Percentiles rank a stretch among this genome's conserved stretches.
Evolutionary conservation across 2,329 filamentous ascomycete genomes (phyloP).

Genomic region (Aspergillus clavatus): DNA sequence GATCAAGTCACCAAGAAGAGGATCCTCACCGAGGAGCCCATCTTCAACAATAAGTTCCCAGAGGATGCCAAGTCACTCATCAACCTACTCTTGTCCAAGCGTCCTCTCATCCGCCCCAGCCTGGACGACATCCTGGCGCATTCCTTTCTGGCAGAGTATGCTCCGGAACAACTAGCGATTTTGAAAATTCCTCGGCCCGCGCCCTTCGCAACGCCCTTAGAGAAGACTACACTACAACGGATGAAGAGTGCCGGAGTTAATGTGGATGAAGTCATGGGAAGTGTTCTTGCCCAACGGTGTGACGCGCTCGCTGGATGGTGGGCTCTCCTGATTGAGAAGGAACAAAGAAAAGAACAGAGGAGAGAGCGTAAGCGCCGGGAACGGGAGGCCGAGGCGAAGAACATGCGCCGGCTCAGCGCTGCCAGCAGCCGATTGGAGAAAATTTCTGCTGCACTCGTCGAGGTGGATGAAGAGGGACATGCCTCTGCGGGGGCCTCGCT

Average conservation of each 20-base stretch:
- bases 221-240: slow-evolving; percentile 84
- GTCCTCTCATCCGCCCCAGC: slow-evolving; percentile 75
- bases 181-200: slow-evolving; percentile 74
- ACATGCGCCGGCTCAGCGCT: slow-evolving; percentile 74
- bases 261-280: slow-evolving; percentile 90
- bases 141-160: slow-evolving; percentile 81
- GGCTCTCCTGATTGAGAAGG: slow-evolving; percentile 89
- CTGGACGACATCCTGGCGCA: slow-evolving; percentile 82
- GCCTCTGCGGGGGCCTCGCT: slow-evolving; percentile 48
- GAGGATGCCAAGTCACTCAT: slow-evolving; percentile 73
- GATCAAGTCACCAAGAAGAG: slow-evolving; percentile 78
- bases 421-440: slow-evolving; percentile 83
- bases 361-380: slow-evolving; percentile 80
- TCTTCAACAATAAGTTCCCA: slow-evolving; percentile 75
- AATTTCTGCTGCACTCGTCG: slow-evolving; percentile 68
- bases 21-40: slow-evolving; percentile 81
- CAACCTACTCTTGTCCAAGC: slow-evolving; percentile 78
- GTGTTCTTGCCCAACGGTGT: slow-evolving; percentile 82
- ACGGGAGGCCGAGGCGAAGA: slow-evolving; percentile 74
- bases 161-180: slow-evolving; percentile 82
- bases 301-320: slow-evolving; percentile 94
- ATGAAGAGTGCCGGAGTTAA: slow-evolving; percentile 94
- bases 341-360: slow-evolving; percentile 76
- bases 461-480: slow-evolving; percentile 72
- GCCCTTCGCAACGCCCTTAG: slow-evolving; percentile 77